phyloP scores from a whole-genome alignment of 345 rosid genomes.

The Melaleuca quinquenervia region DNA sequence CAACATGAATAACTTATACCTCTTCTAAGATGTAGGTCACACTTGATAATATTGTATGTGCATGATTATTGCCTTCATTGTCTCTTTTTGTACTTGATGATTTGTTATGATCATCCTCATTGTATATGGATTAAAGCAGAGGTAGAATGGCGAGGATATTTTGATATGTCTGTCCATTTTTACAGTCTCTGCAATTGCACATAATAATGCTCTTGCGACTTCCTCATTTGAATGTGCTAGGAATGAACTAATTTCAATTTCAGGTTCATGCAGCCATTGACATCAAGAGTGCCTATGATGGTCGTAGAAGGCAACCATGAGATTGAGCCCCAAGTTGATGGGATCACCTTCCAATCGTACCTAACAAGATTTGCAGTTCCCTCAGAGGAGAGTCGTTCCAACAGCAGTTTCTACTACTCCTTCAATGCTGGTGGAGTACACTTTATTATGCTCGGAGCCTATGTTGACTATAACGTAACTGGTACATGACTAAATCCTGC shows the following conservation, averaged over 20 bases:
- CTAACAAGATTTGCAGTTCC: slow-evolving; percentile 67
- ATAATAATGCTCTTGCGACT: not conserved
- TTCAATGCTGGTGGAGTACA: slow-evolving; percentile 81
- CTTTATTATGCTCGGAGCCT: slow-evolving; percentile 80
- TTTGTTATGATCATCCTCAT: not conserved
- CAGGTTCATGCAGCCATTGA: slow-evolving; percentile 85
- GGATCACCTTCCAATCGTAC: slow-evolving; percentile 63
- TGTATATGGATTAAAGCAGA: not conserved
- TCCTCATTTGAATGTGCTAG: not conserved
- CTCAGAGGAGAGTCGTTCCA: slow-evolving; percentile 60
- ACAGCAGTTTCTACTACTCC: slow-evolving; percentile 70
- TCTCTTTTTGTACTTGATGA: not conserved
- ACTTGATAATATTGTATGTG: not conserved
- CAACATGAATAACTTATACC: not conserved
- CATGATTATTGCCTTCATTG: not conserved
- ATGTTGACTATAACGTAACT: slow-evolving; percentile 54
- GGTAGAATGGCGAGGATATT: not conserved
- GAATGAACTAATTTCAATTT: not conserved
- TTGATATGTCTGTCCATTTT: not conserved
- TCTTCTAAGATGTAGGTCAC: not conserved
- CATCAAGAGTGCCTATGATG: slow-evolving; percentile 79
- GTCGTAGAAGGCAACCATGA: slow-evolving; percentile 86
- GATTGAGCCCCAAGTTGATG: slow-evolving; percentile 67
- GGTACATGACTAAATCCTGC: slow-evolving; percentile 18
- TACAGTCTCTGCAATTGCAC: not conserved